A percentile compares a stretch with the other conserved stretches of the same genome.
Evolutionary conservation across 208 protist species (phyloP).

Genomic region (Crithidia expoeki): DNA sequence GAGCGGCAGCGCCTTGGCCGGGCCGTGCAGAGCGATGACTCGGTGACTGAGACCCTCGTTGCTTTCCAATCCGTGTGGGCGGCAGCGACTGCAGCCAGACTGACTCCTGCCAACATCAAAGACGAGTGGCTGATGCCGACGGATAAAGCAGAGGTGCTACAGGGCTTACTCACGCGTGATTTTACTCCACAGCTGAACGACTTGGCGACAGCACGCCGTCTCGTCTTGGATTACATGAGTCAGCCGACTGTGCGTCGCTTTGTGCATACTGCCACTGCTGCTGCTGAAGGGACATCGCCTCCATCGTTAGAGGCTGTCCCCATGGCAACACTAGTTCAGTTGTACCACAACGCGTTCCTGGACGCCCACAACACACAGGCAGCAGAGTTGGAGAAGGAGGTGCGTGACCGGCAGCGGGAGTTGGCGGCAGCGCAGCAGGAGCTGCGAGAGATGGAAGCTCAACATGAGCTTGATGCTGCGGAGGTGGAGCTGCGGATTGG

Average conservation of each 20-base stretch:
- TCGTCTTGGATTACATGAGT: constrained; percentile 15
- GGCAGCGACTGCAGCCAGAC: neutral
- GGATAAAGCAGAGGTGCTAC: constrained; percentile 28
- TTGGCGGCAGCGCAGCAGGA: neutral
- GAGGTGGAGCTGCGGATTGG: constrained; percentile 43
- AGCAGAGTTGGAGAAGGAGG: constrained; percentile 16
- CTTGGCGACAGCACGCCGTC: constrained; percentile 17
- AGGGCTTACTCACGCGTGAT: neutral
- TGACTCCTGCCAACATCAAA: constrained; percentile 16
- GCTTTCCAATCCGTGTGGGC: constrained; percentile 19
- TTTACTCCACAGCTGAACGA: constrained; percentile 18
- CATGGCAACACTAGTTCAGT: constrained; percentile 14
- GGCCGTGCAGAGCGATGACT: constrained; percentile 23
- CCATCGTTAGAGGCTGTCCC: constrained; percentile 5
- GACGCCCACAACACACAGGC: neutral
- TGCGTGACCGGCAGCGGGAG: neutral
- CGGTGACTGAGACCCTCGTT: constrained; percentile 9
- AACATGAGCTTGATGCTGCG: constrained; percentile 16
- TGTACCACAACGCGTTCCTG: constrained; percentile 11
- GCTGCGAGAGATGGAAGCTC: constrained; percentile 19
- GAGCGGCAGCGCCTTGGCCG: constrained; percentile 5
- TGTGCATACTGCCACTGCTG: constrained; percentile 1
- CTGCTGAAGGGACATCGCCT: neutral
- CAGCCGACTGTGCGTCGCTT: constrained; percentile 14
- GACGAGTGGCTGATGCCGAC: constrained; percentile 26